Evolutionary conservation across 768 basidiomycete genomes (phyloP), one percentile per base, ranked within the genome.

Genomic region (Coprinopsis sp.): DNA sequence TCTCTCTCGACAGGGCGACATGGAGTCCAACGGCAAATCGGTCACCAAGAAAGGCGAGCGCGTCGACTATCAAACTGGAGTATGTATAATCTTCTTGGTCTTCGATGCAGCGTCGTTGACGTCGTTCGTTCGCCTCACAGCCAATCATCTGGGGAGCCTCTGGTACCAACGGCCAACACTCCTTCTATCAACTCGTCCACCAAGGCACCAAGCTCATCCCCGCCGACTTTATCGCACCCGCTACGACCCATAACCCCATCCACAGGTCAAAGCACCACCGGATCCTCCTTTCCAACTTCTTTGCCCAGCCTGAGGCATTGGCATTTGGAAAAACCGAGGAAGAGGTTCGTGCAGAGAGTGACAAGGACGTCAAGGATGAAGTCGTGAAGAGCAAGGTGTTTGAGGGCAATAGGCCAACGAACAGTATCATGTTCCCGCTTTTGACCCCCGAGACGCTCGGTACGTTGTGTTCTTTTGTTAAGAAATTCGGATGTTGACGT

Each of bases 121-220:
- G 16, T 22, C 27, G 5, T 23, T 23, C 42, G 30, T 43, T 46
- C 46, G 6, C 47, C 19, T 34, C 22, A 28, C 56, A 93, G 85
- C 95, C 96, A 12, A 98, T 99, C 71, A 89, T 98, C 65, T 99
- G 96, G 96, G 96, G 95, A 55, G 94, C 94, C 8, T 85, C 91
- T 1, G 96, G 95, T 33, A 98, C 96, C 30, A 98, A 98, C 67
- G 96, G 95, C 47, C 95, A 98, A 65, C 96, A 99, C 72, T 97
- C 96, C 7, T 98, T 99, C 80, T 99, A 99, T 73, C 95, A 97
- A 68, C 87, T 97, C 53, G 75, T 94, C 18, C 91, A 94, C 69
- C 92, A 93, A 64, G 91, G 91, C 41, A 94, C 91, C 31, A 95
- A 92, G 71, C 64, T 94, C 52, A 85, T 94, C 56, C 92, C 92